Evolutionary conservation across 352 stramenopile species (phyloP).

Genomic region (Globisporangium middletonii): DNA sequence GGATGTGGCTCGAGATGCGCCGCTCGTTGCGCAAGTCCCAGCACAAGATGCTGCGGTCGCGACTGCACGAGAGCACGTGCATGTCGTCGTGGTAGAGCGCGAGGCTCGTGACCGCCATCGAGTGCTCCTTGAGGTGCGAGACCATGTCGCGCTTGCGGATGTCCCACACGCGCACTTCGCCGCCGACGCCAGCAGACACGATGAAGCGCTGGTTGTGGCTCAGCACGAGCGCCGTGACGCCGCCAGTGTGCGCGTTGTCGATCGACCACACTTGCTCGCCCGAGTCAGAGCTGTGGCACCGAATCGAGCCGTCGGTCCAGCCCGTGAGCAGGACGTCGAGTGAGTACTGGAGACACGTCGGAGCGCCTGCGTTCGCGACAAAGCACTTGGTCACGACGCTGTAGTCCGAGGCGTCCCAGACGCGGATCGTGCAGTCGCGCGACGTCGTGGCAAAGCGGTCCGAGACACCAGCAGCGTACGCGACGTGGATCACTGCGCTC

Average conservation of each 20-base stretch:
- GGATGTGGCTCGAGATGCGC: conserved; percentile 82
- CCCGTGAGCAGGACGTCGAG: conserved; percentile 86
- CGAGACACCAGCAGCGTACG: conserved; percentile 71
- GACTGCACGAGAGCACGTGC: conserved; percentile 84
- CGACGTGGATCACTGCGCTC: conserved; percentile 63
- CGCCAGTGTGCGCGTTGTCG: conserved; percentile 85
- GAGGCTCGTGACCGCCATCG: conserved; percentile 77
- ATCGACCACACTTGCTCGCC: conserved; percentile 86
- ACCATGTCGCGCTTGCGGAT: conserved; percentile 87
- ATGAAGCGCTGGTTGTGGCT: conserved; percentile 90
- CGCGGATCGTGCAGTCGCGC: conserved; percentile 78
- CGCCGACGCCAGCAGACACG: conserved; percentile 70
- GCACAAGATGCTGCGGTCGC: conserved; percentile 89
- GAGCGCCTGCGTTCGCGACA: conserved; percentile 53
- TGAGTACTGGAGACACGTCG: conserved; percentile 79
- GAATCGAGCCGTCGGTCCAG: conserved; percentile 88
- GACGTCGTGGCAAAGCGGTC: conserved; percentile 89
- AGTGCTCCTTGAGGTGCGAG: conserved; percentile 91
- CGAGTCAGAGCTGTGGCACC: conserved; percentile 81
- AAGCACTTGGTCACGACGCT: conserved; percentile 39
- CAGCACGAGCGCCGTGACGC: conserved; percentile 85
- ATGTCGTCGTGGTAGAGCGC: conserved; percentile 89
- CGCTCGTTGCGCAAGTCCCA: conserved; percentile 90
- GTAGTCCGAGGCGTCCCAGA: conserved; percentile 91
- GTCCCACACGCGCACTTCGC: conserved; percentile 92